A percentile compares a stretch with the other conserved stretches of the same genome.
These are phyloP conservation scores for Plasmodium adleri DNA, from an alignment of 169 alveolate species.

Conservation along the genomic window DNA sequence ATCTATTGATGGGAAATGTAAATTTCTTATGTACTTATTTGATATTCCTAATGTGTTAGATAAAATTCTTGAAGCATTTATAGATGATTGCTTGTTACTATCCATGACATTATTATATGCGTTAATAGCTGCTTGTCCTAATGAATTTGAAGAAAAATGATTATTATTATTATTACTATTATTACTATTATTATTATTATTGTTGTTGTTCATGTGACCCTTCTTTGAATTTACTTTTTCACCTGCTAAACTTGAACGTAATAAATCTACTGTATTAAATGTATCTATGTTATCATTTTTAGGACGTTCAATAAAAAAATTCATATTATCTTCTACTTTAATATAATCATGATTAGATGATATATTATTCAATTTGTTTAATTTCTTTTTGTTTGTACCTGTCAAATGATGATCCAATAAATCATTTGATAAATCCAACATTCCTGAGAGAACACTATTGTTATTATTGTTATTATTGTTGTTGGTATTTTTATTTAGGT, in stretches of 20 bases:
- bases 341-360: slow-evolving; percentile 7
- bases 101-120: slow-evolving; percentile 3
- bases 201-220: neutral
- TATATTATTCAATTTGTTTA: slow-evolving; percentile 3
- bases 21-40: slow-evolving; percentile 53
- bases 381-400: neutral
- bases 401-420: neutral
- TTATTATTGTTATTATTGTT: slow-evolving; percentile 1
- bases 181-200: neutral
- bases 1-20: slow-evolving; percentile 32
- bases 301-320: slow-evolving; percentile 42
- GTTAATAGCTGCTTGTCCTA: neutral
- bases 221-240: neutral
- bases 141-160: slow-evolving; percentile 1
- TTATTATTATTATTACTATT: neutral
- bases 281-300: slow-evolving; percentile 36
- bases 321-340: slow-evolving; percentile 34
- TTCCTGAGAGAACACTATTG: neutral
- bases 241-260: slow-evolving; percentile 36
- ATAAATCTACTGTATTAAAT: slow-evolving; percentile 43
- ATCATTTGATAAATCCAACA: neutral
- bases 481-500: neutral
- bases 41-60: slow-evolving; percentile 60
- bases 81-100: slow-evolving; percentile 11
- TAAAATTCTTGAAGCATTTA: slow-evolving; percentile 35